Evolutionary conservation across 2,329 filamentous ascomycete genomes (phyloP).

Genomic region (Aphanocladium album): DNA sequence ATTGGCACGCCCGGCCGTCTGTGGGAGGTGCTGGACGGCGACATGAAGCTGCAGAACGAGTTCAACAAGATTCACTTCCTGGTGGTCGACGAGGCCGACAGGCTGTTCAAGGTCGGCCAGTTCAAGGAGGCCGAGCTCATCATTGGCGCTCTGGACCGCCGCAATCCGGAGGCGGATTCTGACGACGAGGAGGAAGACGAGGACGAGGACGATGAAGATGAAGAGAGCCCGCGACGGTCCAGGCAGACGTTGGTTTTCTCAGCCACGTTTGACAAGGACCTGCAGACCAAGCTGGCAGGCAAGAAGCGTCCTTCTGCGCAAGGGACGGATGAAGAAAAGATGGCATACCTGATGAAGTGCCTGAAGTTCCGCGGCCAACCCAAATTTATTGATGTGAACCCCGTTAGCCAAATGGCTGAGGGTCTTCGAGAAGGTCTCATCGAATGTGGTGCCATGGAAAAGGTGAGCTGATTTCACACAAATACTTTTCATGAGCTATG

Average conservation of each 20-base stretch:
- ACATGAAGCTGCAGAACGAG: constrained; percentile 60
- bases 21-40: constrained; percentile 87
- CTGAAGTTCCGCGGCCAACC: constrained; percentile 83
- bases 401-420: constrained; percentile 80
- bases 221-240: neutral
- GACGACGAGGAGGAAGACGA: constrained; percentile 45
- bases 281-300: constrained; percentile 86
- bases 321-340: constrained; percentile 66
- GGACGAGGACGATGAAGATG: constrained; percentile 30
- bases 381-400: constrained; percentile 89
- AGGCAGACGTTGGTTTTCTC: constrained; percentile 90
- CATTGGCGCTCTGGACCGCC: constrained; percentile 69
- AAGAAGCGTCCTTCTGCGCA: constrained; percentile 57
- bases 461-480: constrained; percentile 46
- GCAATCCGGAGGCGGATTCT: constrained; percentile 55
- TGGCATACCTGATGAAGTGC: constrained; percentile 89
- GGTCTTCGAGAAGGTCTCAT: constrained; percentile 83
- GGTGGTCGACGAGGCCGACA: constrained; percentile 90
- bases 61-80: constrained; percentile 75
- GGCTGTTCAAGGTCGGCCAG: constrained; percentile 84
- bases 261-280: constrained; percentile 84
- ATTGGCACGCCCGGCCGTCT: constrained; percentile 86
- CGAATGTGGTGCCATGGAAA: constrained; percentile 89
- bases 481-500: neutral
- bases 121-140: constrained; percentile 95